Percentiles rank a stretch among this genome's conserved stretches.
These are phyloP conservation scores for Phialophora expanda DNA, from an alignment of 2,329 filamentous ascomycete species.

Conservation along the genomic window DNA sequence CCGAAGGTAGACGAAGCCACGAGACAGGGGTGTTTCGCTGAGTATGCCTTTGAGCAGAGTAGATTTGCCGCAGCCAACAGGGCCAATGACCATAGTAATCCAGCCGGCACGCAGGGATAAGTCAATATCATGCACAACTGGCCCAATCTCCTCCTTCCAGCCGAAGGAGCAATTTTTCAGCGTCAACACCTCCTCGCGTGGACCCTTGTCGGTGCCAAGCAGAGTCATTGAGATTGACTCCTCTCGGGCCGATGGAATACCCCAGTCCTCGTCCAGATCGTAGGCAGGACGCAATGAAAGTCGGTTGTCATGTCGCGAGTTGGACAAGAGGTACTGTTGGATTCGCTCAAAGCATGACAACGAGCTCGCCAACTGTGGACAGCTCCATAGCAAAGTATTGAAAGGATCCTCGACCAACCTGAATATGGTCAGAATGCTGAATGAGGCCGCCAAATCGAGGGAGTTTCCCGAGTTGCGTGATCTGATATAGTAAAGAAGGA, in stretches of 20 bases:
- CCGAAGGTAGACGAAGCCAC: slow-evolving; percentile 32
- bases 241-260: neutral
- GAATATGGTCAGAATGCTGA: slow-evolving; percentile 34
- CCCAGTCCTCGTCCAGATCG: slow-evolving; percentile 8
- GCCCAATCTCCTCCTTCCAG: slow-evolving; percentile 52
- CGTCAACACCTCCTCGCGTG: slow-evolving; percentile 18
- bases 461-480: slow-evolving; percentile 15
- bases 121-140: slow-evolving; percentile 41
- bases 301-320: slow-evolving; percentile 27
- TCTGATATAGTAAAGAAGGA: slow-evolving; percentile 31
- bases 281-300: slow-evolving; percentile 19
- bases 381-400: slow-evolving; percentile 17
- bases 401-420: slow-evolving; percentile 24
- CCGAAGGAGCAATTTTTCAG: slow-evolving; percentile 55
- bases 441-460: slow-evolving; percentile 27
- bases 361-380: slow-evolving; percentile 29
- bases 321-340: slow-evolving; percentile 33
- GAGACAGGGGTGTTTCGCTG: slow-evolving; percentile 31
- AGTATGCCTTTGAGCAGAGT: slow-evolving; percentile 38
- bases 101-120: slow-evolving; percentile 29
- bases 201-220: neutral
- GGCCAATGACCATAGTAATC: slow-evolving; percentile 41
- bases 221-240: slow-evolving; percentile 24
- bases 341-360: slow-evolving; percentile 37
- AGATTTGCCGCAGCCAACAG: slow-evolving; percentile 40